These are phyloP conservation scores for Skeletonema costatum DNA, from an alignment of 108 stramenopile species.

Conservation along the genomic window DNA sequence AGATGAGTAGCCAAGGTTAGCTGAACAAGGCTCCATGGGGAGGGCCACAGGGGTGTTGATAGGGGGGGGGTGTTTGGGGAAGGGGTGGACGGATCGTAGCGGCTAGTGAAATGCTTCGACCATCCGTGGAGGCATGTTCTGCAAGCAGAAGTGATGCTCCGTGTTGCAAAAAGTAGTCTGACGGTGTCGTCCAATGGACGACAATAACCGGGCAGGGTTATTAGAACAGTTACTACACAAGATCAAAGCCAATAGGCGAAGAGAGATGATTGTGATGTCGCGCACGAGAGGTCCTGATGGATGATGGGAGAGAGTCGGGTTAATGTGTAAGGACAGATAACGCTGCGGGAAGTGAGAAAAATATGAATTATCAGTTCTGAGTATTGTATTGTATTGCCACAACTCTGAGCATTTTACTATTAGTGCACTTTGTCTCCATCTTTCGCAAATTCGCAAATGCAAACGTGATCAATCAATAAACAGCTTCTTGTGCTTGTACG, in stretches of 20 bases:
- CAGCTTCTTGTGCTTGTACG: slow-evolving; percentile 73
- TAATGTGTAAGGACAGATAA: too few relatives aligned
- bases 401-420: too few relatives aligned
- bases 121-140: slow-evolving; percentile 69
- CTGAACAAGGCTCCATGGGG: too few relatives aligned
- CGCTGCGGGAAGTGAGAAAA: too few relatives aligned
- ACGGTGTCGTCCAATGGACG: slow-evolving; percentile 52
- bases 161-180: slow-evolving; percentile 72
- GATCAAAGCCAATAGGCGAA: slow-evolving; percentile 87
- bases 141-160: slow-evolving; percentile 75
- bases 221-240: slow-evolving; percentile 88
- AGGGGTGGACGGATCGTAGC: slow-evolving; percentile 71
- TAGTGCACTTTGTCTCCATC: too few relatives aligned
- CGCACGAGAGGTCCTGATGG: too few relatives aligned
- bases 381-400: too few relatives aligned
- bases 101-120: slow-evolving; percentile 88
- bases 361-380: too few relatives aligned
- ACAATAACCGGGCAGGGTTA: slow-evolving; percentile 69
- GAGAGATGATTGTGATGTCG: slow-evolving; percentile 41
- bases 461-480: slow-evolving; percentile 48
- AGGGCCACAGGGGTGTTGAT: too few relatives aligned
- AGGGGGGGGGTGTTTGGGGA: background rate
- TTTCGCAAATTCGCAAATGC: too few relatives aligned
- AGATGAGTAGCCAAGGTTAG: too few relatives aligned
- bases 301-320: too few relatives aligned